Evolutionary conservation across 2,329 filamentous ascomycete species (phyloP), one percentile per base, ranked within the genome.

Genomic region (Aspergillus pseudotamarii): DNA sequence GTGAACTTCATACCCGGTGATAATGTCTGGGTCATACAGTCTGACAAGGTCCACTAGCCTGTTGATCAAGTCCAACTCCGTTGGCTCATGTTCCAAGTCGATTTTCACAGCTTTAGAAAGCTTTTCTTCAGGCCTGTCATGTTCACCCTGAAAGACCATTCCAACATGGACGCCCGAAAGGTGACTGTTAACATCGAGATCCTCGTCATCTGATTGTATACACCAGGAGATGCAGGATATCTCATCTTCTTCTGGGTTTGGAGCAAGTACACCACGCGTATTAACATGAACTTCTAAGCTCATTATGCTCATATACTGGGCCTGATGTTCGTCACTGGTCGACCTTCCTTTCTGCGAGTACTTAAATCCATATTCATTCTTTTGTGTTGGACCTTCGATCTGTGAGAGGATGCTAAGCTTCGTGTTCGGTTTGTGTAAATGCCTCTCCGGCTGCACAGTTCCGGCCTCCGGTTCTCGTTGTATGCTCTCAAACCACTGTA

Each of bases 281-380:
- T 96, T 97, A 65, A 96, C 90, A 74, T 99, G 94, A 5, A 98
- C 81, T 75, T 99, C 95, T 8, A 99, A 79, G 68, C 93, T 96
- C 92, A 99, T 94, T 21, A 91, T 93, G 69, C 92, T 97, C 95
- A 99, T 98, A 75, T 97, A 96, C 69, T 95, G 91, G 3, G 88
- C 89, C 75, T 96, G 92, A 68, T 94, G 91, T 71, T 92, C 87
- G 21, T 96, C 88, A 68, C 89, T 93, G 0, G 89, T 91, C 1
- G 89, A 89, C 68, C 88, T 87, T 65, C 86, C 84, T 72, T 89
- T 91, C 69, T 94, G 93, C 0, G 91, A 93, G 75, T 91, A 96
- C 74, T 94, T 95, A 81, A 94, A 94, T 0, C 91, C 92, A 73
- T 94, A 85, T 64, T 87, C 89, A 71, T 92, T 91, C 73, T 86